Evolutionary conservation across 1,284 basidiomycete genomes (phyloP).

Genomic region (Ganoderma boninense): DNA sequence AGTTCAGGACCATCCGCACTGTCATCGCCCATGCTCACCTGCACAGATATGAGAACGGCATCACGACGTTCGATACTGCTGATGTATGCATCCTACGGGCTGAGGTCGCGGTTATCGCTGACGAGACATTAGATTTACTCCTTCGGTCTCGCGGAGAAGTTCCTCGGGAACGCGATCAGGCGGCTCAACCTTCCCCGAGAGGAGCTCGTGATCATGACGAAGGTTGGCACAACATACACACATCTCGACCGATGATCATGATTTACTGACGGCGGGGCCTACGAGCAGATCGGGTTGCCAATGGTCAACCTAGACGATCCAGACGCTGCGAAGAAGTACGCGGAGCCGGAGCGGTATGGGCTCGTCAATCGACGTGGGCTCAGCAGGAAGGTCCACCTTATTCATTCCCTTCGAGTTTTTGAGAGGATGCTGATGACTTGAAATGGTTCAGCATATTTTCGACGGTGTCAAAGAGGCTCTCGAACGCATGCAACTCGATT

Average conservation of each 20-base stretch:
- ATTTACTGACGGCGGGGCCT: neutral
- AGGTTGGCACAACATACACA: constrained; percentile 47
- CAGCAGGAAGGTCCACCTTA: too few relatives aligned
- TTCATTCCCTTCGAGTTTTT: too few relatives aligned
- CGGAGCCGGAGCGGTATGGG: too few relatives aligned
- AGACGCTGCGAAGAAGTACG: too few relatives aligned
- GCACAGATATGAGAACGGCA: constrained; percentile 48
- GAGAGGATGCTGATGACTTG: neutral
- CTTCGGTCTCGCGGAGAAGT: constrained; percentile 75
- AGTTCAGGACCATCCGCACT: too few relatives aligned
- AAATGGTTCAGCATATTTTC: constrained; percentile 64
- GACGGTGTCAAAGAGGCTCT: constrained; percentile 75
- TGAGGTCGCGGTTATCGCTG: neutral
- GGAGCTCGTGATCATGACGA: constrained; percentile 82
- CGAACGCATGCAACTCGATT: constrained; percentile 72
- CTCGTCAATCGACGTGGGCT: too few relatives aligned
- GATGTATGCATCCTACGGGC: constrained; percentile 40
- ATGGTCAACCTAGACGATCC: too few relatives aligned
- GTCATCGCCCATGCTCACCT: constrained; percentile 46
- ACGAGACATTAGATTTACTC: constrained; percentile 35
- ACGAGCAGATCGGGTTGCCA: too few relatives aligned
- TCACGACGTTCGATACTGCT: constrained; percentile 61
- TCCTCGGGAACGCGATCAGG: constrained; percentile 85
- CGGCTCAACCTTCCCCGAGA: constrained; percentile 74
- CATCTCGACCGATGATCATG: too few relatives aligned